Percentiles rank a stretch among this genome's conserved stretches.
Evolutionary conservation across 148 eudicot species (phyloP).

Genomic region (Chenopodium quinoa): DNA sequence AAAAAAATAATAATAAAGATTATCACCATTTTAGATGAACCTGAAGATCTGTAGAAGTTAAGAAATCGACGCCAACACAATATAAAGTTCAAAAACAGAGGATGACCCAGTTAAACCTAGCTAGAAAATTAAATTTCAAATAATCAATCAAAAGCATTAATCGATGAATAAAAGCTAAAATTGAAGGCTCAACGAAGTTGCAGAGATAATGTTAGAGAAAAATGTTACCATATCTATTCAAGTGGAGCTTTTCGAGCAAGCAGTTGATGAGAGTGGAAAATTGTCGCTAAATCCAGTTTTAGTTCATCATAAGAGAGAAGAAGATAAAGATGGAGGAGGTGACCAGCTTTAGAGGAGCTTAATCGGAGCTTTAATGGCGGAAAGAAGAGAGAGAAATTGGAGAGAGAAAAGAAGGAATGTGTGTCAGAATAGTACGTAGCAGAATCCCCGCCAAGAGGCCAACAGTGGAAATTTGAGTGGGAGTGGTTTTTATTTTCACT

Average conservation of each 20-base stretch:
- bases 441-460: constrained; percentile 36
- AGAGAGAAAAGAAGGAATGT: background rate
- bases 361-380: constrained; percentile 14
- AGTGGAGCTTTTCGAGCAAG: constrained; percentile 89
- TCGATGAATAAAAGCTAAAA: background rate
- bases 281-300: constrained; percentile 16
- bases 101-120: background rate
- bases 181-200: background rate
- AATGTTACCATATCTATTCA: constrained; percentile 79
- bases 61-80: background rate
- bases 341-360: background rate
- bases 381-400: constrained; percentile 5
- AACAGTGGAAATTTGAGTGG: background rate
- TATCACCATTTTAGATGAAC: background rate
- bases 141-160: background rate
- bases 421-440: constrained; percentile 28
- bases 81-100: background rate
- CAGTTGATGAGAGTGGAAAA: constrained; percentile 86
- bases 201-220: background rate
- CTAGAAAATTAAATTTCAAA: background rate
- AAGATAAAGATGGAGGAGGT: constrained; percentile 11
- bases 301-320: constrained; percentile 5
- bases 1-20: background rate
- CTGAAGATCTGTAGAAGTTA: no score
- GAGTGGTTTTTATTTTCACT: background rate